Percentiles rank a stretch among this genome's conserved stretches.
phyloP scores from a whole-genome alignment of 2,329 filamentous ascomycete species.

The Aspergillus sp. region DNA sequence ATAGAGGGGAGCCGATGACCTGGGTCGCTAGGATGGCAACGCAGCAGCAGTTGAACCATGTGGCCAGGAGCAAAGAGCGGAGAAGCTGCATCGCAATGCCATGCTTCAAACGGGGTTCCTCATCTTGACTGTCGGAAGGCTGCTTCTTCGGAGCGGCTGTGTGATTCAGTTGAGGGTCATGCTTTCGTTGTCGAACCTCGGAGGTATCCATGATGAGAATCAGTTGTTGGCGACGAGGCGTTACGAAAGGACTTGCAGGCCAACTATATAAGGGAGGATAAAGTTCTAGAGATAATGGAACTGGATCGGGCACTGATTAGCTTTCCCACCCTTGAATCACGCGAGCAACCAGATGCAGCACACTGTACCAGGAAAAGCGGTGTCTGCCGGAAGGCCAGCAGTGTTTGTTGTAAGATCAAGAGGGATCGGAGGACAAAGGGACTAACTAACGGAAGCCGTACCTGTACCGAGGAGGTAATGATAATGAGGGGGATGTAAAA shows the following conservation, averaged over 20 bases:
- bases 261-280: background rate
- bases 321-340: constrained; percentile 1
- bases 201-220: constrained; percentile 31
- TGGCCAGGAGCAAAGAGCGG: constrained; percentile 46
- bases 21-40: constrained; percentile 56
- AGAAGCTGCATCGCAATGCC: constrained; percentile 47
- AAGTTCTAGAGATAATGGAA: background rate
- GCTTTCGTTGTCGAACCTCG: constrained; percentile 37
- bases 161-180: background rate
- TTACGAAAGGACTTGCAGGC: background rate
- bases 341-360: constrained; percentile 5
- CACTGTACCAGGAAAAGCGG: constrained; percentile 10
- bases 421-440: background rate
- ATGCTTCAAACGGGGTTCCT: constrained; percentile 46
- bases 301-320: constrained; percentile 7
- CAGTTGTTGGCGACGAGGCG: background rate
- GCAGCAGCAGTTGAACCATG: constrained; percentile 49
- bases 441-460: background rate
- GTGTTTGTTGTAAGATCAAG: background rate
- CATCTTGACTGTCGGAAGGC: constrained; percentile 23
- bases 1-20: constrained; percentile 61
- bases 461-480: background rate
- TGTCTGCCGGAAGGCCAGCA: constrained; percentile 7
- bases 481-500: constrained; percentile 6
- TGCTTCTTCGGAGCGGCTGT: constrained; percentile 19